Base-by-base conservation (phyloP, 1,284 basidiomycete genomes). In the Trichosporon faecale region DNA sequence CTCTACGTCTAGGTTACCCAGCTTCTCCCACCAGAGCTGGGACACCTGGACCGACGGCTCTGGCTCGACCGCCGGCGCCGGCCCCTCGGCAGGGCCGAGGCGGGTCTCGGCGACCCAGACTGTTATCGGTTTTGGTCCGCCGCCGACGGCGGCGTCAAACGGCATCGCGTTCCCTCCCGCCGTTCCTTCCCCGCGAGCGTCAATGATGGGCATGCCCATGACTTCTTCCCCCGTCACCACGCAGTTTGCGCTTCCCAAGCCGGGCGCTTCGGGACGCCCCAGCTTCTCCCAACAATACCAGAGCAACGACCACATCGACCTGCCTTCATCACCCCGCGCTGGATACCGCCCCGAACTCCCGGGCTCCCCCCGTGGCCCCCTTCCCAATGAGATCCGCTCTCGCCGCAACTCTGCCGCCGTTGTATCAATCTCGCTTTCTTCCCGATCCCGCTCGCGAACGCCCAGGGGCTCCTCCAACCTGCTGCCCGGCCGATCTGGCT, bases 321-420 rank as follows among this genome's bases (percentile, higher is more conserved):
- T 31, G 9, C 27, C 57, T 31, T 61, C 57, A 18, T 61, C 57
- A 8, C 57, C 27, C 5, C 14, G 27, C 16, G 27, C 3, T n/a
- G 57, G 16, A 29, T 33, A 31, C 55, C 55, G 55, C 27, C 55
- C 55, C 23, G 55, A 60, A 31, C 29, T 74, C 1, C 63, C 76
- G 8, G 68, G 73, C 9, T 78, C 77, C 12, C 78, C 78, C 16
- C 73, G 75, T 11, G 74, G n/a, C n/a, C n/a, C 67, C 0, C 68
- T 67, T 1, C 29, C 65, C 0, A 66, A 44, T 16, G 72, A 66
- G 63, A 31, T 72, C 49, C 60, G 68, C 64, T 79, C 78, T 1
- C 68, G 80, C 23, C 76, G 80, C 18, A 80, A 81, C 68, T 79
- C 78, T 35, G 78, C 79, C 2, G 81, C 81, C 6, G 77, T 81